A percentile compares a stretch with the other conserved stretches of the same genome.
Conservation (phyloP, 495 filamentous ascomycete species). For the Xylaria acuta region DNA sequence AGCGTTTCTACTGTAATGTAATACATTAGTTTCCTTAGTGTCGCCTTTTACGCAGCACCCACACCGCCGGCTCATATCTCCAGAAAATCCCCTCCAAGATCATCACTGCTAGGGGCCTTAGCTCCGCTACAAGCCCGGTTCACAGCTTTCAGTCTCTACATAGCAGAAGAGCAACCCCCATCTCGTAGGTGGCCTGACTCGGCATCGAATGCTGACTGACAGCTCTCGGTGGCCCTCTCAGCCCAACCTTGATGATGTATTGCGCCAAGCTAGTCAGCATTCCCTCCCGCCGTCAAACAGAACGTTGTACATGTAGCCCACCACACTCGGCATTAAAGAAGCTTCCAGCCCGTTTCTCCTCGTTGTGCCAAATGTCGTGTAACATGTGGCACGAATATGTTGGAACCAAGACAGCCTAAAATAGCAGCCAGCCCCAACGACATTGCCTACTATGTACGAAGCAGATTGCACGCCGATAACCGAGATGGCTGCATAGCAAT, state of each 20-base stretch:
- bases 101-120: not conserved
- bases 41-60: not conserved
- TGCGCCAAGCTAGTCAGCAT: conserved; percentile 9
- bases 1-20: not conserved
- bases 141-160: not conserved
- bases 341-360: conserved; percentile 15
- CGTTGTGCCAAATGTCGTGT: conserved; percentile 16
- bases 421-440: conserved; percentile 3
- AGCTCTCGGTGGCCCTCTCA: not conserved
- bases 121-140: not conserved
- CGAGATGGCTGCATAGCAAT: conserved; percentile 19
- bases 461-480: conserved; percentile 7
- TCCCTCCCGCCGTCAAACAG: not conserved
- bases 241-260: not conserved
- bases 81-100: conserved; percentile 4
- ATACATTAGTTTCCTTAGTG: not conserved
- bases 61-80: conserved; percentile 20
- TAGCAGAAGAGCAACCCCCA: not conserved
- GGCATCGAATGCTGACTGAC: not conserved
- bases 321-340: conserved; percentile 12
- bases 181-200: not conserved
- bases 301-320: not conserved
- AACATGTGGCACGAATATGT: conserved; percentile 19
- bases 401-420: conserved; percentile 26
- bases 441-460: not conserved